Evolutionary conservation across 805 yeast species (phyloP), one percentile per base, ranked within the genome.

Genomic region (Wickerhamomyces bisporus): DNA sequence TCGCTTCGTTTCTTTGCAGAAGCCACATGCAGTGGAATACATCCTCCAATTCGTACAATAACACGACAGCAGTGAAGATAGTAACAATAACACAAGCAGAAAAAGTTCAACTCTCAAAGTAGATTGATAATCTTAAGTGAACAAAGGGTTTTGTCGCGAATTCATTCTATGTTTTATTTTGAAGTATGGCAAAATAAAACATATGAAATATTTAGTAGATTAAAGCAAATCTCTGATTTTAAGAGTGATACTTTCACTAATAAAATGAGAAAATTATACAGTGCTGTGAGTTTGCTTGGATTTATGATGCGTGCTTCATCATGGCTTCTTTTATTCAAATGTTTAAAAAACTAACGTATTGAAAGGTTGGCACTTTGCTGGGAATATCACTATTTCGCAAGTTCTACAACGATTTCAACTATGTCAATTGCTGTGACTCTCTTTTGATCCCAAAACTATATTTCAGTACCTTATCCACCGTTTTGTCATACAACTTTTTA

Each of bases 401-500:
- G 13, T 6, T 30, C 10, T 30, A 30, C 18, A 19, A 7, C 6
- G 25, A 20, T n/a, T 30, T 19, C 7, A 12, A 30, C 25, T 11
- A 14, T 18, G 16, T 29, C 14, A 18, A 17, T 17, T 14, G n/a
- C n/a, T 21, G 24, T 21, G 24, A 21, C 10, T 7, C 16, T 19
- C 10, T 30, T 4, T 5, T 30, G 12, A 5, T n/a, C 17, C 32
- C 31, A 6, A 28, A 28, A 17, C n/a, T 28, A 4, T 28, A 18
- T 28, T 10, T 28, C 12, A 28, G 21, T 28, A 28, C 31, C n/a
- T 6, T 28, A 13, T 9, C 16, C 10, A 30, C 32, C 4, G 25
- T 30, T 6, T 18, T 30, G 12, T 30, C 32, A 7, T 34, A 43
- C 24, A 28, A 24, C 15, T 36, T 42, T 20, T 13, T 45, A 20